phyloP scores from a whole-genome alignment of 1,139 yeast genomes.

The Yamadazyma atlantica region DNA sequence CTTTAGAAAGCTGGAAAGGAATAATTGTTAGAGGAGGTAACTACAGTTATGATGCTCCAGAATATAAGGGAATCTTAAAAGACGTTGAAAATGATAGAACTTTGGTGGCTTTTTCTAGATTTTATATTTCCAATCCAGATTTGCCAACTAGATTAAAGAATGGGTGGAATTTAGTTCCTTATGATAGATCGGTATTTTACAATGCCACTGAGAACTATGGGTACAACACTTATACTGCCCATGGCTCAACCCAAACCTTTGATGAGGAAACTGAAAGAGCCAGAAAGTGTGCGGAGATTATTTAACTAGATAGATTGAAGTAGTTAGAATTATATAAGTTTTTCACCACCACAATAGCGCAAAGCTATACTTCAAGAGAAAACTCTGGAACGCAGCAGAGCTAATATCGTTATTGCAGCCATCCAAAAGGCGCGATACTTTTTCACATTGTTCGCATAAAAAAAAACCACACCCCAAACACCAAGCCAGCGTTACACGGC shows the following conservation, averaged over 20 bases:
- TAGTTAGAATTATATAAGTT: background rate
- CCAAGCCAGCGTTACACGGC: too few species aligned
- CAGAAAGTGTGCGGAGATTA: background rate
- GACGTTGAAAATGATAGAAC: conserved; percentile 38
- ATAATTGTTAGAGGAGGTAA: conserved; percentile 48
- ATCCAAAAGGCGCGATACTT: too few species aligned
- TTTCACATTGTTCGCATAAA: too few species aligned
- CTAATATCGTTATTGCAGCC: too few species aligned
- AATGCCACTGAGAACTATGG: conserved; percentile 18
- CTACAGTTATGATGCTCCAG: conserved; percentile 28
- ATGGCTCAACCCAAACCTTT: conserved; percentile 8
- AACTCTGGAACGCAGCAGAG: too few species aligned
- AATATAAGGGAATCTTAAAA: conserved; percentile 18
- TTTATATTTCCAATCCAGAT: conserved; percentile 54
- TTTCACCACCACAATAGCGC: background rate
- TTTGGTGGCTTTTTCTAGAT: conserved; percentile 46
- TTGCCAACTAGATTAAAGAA: conserved; percentile 45
- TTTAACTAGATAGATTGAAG: too few species aligned
- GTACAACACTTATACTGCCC: conserved; percentile 17
- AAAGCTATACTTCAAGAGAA: too few species aligned
- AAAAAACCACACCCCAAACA: too few species aligned
- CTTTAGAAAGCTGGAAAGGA: conserved; percentile 48
- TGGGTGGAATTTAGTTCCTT: conserved; percentile 37
- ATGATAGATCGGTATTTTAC: conserved; percentile 20
- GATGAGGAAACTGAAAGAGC: conserved; percentile 17